A percentile compares a stretch with the other conserved stretches of the same genome.
Conservation (phyloP, 768 basidiomycete genomes). For the Fomitopsis pulvina region DNA sequence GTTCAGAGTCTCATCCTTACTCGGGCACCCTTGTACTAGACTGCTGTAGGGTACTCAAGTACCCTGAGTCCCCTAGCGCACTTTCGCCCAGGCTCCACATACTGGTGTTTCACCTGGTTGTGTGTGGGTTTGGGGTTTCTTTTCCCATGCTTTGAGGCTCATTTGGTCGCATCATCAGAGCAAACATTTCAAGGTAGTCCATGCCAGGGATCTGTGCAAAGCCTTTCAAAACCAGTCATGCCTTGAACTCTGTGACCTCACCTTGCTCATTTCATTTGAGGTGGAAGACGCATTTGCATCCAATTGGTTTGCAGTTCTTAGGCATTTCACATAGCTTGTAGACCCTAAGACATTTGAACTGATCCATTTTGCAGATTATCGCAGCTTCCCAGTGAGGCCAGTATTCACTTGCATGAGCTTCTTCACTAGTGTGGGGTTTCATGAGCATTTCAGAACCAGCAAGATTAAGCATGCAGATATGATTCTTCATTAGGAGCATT, state of each 20-base stretch:
- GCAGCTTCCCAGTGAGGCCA: slow-evolving; percentile 6
- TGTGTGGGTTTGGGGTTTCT: no score
- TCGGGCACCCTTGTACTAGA: no score
- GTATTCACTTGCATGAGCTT: slow-evolving; percentile 3
- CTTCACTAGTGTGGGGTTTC: slow-evolving; percentile 1
- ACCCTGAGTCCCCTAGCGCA: no score
- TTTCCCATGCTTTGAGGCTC: no score
- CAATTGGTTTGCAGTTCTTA: slow-evolving; percentile 9
- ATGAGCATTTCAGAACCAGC: background rate
- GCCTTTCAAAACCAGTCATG: slow-evolving; percentile 34
- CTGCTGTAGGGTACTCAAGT: no score
- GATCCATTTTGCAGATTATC: slow-evolving; percentile 5
- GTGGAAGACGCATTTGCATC: slow-evolving; percentile 23
- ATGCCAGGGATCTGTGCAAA: slow-evolving; percentile 26
- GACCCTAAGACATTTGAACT: slow-evolving; percentile 14
- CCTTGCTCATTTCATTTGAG: slow-evolving; percentile 19
- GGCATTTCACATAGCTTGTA: slow-evolving; percentile 25
- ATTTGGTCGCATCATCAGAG: background rate
- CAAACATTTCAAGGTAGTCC: slow-evolving; percentile 20
- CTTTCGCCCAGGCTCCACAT: no score
- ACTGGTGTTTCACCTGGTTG: no score
- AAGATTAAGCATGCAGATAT: background rate
- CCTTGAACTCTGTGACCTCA: slow-evolving; percentile 23
- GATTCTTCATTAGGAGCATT: background rate
- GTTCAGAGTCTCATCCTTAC: no score